Evolutionary conservation across 179 eudicot species (phyloP).

Genomic region (Patellifolia procumbens): DNA sequence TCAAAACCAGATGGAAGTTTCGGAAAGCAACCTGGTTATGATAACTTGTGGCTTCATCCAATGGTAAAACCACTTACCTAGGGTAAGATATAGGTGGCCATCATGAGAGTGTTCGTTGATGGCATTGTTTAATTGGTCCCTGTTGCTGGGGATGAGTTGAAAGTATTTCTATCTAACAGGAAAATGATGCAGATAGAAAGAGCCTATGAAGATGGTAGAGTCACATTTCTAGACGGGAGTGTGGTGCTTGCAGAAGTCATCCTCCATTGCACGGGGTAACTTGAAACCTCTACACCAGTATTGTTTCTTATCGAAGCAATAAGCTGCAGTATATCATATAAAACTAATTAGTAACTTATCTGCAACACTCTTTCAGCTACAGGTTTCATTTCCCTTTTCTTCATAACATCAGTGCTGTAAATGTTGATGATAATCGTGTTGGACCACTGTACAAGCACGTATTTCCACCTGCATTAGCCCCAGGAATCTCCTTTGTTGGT

Average conservation of each 20-base stretch:
- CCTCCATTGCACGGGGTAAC: constrained; percentile 90
- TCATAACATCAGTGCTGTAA: constrained; percentile 47
- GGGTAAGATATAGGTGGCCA: constrained; percentile 35
- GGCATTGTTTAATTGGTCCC: constrained; percentile 8
- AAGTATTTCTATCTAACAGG: constrained; percentile 18
- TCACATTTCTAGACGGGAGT: constrained; percentile 65
- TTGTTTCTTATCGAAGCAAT: neutral
- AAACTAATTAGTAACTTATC: neutral
- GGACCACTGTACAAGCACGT: constrained; percentile 91
- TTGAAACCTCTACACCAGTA: neutral
- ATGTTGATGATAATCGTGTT: constrained; percentile 81
- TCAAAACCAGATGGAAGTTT: constrained; percentile 36
- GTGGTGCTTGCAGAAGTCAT: constrained; percentile 61
- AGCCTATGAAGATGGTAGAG: constrained; percentile 63
- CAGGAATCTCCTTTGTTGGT: constrained; percentile 83
- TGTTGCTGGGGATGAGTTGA: constrained; percentile 19
- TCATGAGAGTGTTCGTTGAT: constrained; percentile 14
- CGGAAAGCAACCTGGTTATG: constrained; percentile 48
- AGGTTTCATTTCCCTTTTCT: constrained; percentile 88
- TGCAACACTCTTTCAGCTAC: constrained; percentile 49
- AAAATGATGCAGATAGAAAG: constrained; percentile 59
- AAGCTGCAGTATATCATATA: neutral
- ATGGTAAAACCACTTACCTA: constrained; percentile 57
- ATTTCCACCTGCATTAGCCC: constrained; percentile 84
- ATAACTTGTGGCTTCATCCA: constrained; percentile 79